phyloP scores from a whole-genome alignment of 2,329 filamentous ascomycete genomes.

The Camillea tinctor region DNA sequence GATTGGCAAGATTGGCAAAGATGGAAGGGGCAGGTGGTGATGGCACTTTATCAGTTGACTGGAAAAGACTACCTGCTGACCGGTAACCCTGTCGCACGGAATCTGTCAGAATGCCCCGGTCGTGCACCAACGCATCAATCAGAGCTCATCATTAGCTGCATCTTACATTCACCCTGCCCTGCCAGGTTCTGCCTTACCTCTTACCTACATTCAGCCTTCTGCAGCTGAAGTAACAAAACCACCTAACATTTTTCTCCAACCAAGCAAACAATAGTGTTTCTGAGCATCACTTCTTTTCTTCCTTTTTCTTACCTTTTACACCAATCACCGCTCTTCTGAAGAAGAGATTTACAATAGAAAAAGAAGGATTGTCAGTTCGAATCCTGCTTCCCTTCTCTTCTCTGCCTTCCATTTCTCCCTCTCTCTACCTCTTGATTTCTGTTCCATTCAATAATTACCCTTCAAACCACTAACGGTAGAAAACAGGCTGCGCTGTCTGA shows the following conservation, averaged over 20 bases:
- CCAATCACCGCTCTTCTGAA: neutral
- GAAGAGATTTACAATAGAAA: neutral
- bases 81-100: neutral
- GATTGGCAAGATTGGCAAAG: neutral
- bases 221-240: conserved; percentile 3
- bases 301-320: no score
- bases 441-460: neutral
- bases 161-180: conserved; percentile 3
- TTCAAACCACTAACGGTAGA: neutral
- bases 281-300: conserved; percentile 4
- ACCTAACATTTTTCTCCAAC: neutral
- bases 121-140: neutral
- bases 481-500: neutral
- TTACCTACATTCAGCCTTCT: conserved; percentile 7
- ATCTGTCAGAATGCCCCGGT: neutral
- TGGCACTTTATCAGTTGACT: neutral
- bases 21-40: neutral
- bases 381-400: neutral
- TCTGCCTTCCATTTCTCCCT: no score
- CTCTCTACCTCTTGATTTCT: neutral
- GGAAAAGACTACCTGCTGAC: neutral
- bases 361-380: neutral
- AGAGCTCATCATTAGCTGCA: conserved; percentile 5
- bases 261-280: conserved; percentile 7
- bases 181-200: conserved; percentile 5